phyloP scores from a whole-genome alignment of 352 stramenopile genomes.

The Phytopythium ostracodes region DNA sequence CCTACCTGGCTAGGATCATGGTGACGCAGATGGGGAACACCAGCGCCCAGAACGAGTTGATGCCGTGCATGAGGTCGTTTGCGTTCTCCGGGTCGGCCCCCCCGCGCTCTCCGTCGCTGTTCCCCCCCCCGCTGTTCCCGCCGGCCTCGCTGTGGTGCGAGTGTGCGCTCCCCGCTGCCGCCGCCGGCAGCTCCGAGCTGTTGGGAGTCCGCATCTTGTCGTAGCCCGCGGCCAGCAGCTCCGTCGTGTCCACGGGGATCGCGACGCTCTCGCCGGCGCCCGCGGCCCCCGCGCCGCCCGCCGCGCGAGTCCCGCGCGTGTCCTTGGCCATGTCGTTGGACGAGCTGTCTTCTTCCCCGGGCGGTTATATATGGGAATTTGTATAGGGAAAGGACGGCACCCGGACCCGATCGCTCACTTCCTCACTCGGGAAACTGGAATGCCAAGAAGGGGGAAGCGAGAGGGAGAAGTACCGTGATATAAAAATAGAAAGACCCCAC shows the following conservation, averaged over 20 bases:
- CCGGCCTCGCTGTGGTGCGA: conserved; percentile 8
- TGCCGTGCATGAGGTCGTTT: conserved; percentile 80
- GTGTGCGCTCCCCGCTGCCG: conserved; percentile 7
- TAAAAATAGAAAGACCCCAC: conserved; percentile 5
- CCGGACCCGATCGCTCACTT: background rate
- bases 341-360: background rate
- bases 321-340: conserved; percentile 21
- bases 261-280: conserved; percentile 17
- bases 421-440: background rate
- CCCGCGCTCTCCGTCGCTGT: background rate
- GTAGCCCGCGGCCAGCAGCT: conserved; percentile 35
- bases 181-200: conserved; percentile 19
- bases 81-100: conserved; percentile 28
- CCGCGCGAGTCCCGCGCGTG: background rate
- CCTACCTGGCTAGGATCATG: conserved; percentile 60
- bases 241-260: conserved; percentile 33
- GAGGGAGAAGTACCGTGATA: background rate
- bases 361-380: background rate
- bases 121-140: background rate
- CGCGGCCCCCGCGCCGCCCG: conserved; percentile 8
- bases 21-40: conserved; percentile 79
- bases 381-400: conserved; percentile 2
- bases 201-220: conserved; percentile 64
- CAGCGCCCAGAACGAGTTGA: conserved; percentile 87
- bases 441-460: background rate